Evolutionary conservation across 129 eudicot genomes (phyloP).

Genomic region (Mikania micrantha): DNA sequence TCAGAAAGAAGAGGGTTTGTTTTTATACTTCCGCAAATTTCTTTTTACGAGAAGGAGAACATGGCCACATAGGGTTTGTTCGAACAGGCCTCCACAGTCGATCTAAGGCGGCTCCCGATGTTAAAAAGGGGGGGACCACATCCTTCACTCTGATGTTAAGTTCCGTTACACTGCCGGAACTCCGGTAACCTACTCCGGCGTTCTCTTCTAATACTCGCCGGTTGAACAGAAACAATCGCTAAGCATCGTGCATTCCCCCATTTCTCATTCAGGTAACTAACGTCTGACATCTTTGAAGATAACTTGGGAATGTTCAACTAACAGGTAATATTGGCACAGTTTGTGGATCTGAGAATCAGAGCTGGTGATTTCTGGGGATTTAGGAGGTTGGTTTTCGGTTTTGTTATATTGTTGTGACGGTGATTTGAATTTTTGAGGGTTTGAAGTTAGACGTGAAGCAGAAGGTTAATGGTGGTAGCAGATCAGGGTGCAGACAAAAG

Average conservation of each 20-base stretch:
- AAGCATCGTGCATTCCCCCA: background rate
- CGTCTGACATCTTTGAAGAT: constrained; percentile 2
- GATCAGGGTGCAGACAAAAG: no score
- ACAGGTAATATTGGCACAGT: background rate
- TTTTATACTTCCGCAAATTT: no score
- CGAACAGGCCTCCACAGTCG: no score
- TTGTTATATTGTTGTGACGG: background rate
- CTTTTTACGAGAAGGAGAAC: no score
- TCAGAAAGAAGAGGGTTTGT: no score
- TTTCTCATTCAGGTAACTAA: constrained; percentile 4
- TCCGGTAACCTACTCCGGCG: constrained; percentile 2
- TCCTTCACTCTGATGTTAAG: constrained; percentile 1
- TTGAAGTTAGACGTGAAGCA: constrained; percentile 9
- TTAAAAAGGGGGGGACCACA: constrained; percentile 26
- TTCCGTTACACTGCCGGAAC: constrained; percentile 4
- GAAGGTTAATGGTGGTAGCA: constrained; percentile 48
- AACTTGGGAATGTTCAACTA: background rate
- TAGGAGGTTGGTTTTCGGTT: background rate
- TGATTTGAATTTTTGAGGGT: constrained; percentile 5
- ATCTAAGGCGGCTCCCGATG: no score
- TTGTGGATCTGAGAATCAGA: constrained; percentile 27
- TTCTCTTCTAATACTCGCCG: background rate
- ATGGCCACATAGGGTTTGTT: no score
- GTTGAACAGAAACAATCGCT: background rate
- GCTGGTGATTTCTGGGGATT: constrained; percentile 28